A percentile compares a stretch with the other conserved stretches of the same genome.
phyloP scores from a whole-genome alignment of 768 basidiomycete genomes.

The Boletus sp. region DNA sequence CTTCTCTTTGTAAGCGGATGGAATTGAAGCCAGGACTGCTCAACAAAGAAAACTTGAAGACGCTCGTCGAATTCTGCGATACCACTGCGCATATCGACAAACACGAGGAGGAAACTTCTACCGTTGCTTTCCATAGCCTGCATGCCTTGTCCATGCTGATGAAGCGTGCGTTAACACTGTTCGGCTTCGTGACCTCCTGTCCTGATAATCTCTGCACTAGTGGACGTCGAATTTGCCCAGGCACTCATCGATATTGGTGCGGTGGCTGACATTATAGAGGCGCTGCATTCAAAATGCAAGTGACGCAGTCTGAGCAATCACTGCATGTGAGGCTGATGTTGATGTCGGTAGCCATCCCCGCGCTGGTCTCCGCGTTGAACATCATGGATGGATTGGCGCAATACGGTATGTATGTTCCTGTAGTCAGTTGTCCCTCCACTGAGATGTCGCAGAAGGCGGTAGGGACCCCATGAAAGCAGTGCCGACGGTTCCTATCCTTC shows the following conservation, averaged over 20 bases:
- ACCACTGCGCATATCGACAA: background rate
- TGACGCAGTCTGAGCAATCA: background rate
- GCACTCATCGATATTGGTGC: conserved; percentile 14
- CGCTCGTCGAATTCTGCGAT: conserved; percentile 21
- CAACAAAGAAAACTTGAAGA: conserved; percentile 15
- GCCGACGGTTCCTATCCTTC: conserved; percentile 10
- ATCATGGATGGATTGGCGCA: conserved; percentile 18
- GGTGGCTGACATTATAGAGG: conserved; percentile 18
- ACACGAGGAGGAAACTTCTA: conserved; percentile 18
- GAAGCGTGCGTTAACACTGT: conserved; percentile 12
- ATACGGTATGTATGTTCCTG: conserved; percentile 6
- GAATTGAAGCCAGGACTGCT: conserved; percentile 15
- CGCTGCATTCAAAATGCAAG: conserved; percentile 20
- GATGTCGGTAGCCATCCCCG: conserved; percentile 14
- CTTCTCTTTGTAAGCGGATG: conserved; percentile 27
- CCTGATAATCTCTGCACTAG: conserved; percentile 1
- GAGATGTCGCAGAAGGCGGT: background rate
- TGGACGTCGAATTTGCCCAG: conserved; percentile 10
- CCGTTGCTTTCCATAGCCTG: conserved; percentile 21
- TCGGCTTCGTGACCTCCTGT: background rate
- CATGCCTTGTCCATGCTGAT: conserved; percentile 28
- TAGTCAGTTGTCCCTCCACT: background rate
- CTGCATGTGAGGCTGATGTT: background rate
- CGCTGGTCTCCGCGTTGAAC: conserved; percentile 21
- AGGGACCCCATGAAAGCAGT: conserved; percentile 8